phyloP scores from a whole-genome alignment of 202 grass and related monocot species.

The Dendrocalamus latiflorus region DNA sequence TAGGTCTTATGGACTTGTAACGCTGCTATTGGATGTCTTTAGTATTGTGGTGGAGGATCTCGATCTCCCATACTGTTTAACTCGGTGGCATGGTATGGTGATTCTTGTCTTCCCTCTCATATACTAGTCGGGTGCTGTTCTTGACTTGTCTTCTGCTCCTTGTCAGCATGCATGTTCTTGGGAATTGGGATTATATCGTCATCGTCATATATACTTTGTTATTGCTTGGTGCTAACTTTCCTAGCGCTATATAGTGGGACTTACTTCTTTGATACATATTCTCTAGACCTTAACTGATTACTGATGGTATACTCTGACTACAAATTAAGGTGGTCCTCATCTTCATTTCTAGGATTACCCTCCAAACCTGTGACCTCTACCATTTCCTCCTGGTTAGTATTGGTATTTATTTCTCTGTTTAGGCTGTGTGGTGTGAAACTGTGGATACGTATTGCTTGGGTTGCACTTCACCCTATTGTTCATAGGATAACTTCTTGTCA shows the following conservation, averaged over 20 bases:
- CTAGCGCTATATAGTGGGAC: background rate
- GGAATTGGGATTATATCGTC: background rate
- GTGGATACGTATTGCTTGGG: background rate
- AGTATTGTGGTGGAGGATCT: background rate
- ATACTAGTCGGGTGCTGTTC: background rate
- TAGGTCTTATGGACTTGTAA: constrained; percentile 12
- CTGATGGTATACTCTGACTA: background rate
- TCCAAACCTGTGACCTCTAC: background rate
- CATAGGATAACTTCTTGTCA: background rate
- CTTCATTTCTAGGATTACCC: background rate
- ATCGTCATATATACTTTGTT: background rate
- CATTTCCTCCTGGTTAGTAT: background rate
- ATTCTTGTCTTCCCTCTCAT: background rate
- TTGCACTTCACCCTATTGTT: background rate
- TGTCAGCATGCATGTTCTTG: background rate
- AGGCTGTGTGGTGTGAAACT: background rate
- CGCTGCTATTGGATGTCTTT: constrained; percentile 19
- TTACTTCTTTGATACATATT: background rate
- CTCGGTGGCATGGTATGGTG: background rate
- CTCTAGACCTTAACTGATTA: background rate
- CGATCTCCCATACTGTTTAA: background rate
- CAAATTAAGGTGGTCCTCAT: background rate
- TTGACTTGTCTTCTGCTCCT: background rate
- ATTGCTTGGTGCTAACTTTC: background rate
- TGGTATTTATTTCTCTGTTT: background rate